A percentile compares a stretch with the other conserved stretches of the same genome.
phyloP scores from a whole-genome alignment of 768 basidiomycete species.

The Tulasnella sp. region DNA sequence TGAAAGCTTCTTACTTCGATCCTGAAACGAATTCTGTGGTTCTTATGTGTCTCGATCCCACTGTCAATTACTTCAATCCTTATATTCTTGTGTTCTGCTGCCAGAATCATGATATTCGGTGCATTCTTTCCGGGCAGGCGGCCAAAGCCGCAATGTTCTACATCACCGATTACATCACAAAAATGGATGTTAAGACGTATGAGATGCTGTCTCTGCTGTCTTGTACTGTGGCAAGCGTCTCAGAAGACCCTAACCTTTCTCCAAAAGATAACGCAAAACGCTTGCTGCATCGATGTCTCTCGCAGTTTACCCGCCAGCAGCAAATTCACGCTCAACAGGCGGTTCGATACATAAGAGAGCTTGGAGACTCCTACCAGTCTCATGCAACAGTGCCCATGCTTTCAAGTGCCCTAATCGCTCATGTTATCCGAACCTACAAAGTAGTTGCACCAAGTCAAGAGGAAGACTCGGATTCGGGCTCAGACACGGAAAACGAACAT shows the following conservation, averaged over 20 bases:
- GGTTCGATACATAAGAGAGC: conserved; percentile 35
- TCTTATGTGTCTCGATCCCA: conserved; percentile 34
- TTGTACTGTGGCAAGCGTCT: conserved; percentile 30
- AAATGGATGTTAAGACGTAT: conserved; percentile 35
- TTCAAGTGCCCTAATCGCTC: neutral
- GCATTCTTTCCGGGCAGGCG: conserved; percentile 36
- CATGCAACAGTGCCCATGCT: conserved; percentile 35
- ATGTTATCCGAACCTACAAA: too few species aligned
- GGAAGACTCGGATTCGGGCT: too few species aligned
- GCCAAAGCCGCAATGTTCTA: conserved; percentile 41
- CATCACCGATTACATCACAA: conserved; percentile 40
- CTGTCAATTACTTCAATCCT: conserved; percentile 38
- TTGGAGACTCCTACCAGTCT: conserved; percentile 33
- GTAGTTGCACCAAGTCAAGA: too few species aligned
- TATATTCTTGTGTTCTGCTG: conserved; percentile 37
- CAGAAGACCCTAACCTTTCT: neutral
- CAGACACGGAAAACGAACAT: too few species aligned
- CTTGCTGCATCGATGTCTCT: conserved; percentile 37
- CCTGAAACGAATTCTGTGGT: conserved; percentile 36
- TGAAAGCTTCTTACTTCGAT: conserved; percentile 38
- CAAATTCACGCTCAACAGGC: conserved; percentile 40
- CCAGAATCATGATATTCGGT: conserved; percentile 37
- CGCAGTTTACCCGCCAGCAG: conserved; percentile 35
- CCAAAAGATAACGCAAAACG: conserved; percentile 23
- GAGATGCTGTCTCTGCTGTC: conserved; percentile 35